These are phyloP conservation scores for Xylaria sp. DNA, from an alignment of 2,329 filamentous ascomycete species.

Conservation along the genomic window DNA sequence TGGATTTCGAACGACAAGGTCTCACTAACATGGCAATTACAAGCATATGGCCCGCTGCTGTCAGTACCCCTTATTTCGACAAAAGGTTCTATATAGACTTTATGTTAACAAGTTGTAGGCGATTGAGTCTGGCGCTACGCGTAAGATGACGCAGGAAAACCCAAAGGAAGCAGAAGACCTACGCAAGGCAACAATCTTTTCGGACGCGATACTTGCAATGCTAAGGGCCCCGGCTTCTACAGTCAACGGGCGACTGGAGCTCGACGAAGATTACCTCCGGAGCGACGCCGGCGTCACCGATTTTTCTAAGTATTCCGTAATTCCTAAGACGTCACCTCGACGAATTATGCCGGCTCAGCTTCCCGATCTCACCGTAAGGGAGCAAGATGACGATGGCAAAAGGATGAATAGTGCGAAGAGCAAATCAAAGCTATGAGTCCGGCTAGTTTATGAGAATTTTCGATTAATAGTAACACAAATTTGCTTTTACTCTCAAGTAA, in stretches of 20 bases:
- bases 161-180: constrained; percentile 65
- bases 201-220: constrained; percentile 80
- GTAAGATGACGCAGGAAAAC: constrained; percentile 31
- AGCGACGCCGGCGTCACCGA: constrained; percentile 71
- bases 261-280: constrained; percentile 85
- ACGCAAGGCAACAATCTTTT: constrained; percentile 78
- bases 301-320: constrained; percentile 77
- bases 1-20: constrained; percentile 79
- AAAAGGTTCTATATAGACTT: too few species aligned
- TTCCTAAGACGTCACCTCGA: constrained; percentile 59
- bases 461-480: neutral
- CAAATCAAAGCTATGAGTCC: constrained; percentile 52
- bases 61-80: constrained; percentile 52
- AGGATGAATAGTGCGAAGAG: constrained; percentile 71
- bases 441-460: neutral
- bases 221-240: constrained; percentile 65
- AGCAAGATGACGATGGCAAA: constrained; percentile 83
- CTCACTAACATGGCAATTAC: constrained; percentile 77
- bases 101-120: constrained; percentile 50
- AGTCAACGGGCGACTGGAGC: constrained; percentile 77
- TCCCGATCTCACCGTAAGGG: constrained; percentile 75
- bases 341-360: constrained; percentile 80
- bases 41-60: constrained; percentile 82
- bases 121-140: constrained; percentile 67
- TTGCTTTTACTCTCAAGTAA: neutral